Base-by-base conservation (phyloP, 306 rosid genomes). In the Gleditsia sinensis region DNA sequence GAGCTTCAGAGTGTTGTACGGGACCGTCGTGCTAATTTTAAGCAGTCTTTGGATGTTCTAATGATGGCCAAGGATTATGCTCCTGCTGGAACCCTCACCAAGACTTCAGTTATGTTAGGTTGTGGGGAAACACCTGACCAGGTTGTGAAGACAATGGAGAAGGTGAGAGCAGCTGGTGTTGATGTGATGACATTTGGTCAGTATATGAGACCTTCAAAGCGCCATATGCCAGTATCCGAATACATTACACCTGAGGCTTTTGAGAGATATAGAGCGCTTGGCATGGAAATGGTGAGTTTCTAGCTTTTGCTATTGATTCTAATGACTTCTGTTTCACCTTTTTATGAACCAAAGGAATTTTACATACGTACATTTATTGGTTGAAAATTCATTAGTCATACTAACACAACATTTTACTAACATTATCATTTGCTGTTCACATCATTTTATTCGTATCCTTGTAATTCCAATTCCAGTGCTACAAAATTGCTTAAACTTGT, bases 111-210 rank as follows among this genome's bases (percentile, higher is more conserved):
- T 61, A 95, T 95, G 99, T 88, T 95, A 70, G 99, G 99, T 58
- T 95, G 99, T 69, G 99, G 99, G 60, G 99, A 95, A 80, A 88
- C 97, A 75, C 97, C 98, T 6, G 96, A 92, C 34, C 98, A 95
- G 79, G 85, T 95, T 34, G 92, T 95, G 85, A 91, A 85, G 78
- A 92, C 99, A 21, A 95, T 95, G 99, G 98, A 92, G 92, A 95
- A 92, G 91, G 97, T 95, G 83, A 86, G 90, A 83, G 97, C 90
- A n/a, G 99, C 99, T 4, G 99, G 98, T 70, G 96, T 95, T 72
- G 99, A 92, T 34, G 98, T 95, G 77, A 92, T 95, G 91, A 95
- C 99, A 53, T 95, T 95, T 77, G 99, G 99, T 71, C 98, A 92
- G 67, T 92, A 95, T 61, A 95, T 95, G 99, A 90, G 99, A 81